Conservation (phyloP, 2,329 filamentous ascomycete species). For the Exophiala mesophila region DNA sequence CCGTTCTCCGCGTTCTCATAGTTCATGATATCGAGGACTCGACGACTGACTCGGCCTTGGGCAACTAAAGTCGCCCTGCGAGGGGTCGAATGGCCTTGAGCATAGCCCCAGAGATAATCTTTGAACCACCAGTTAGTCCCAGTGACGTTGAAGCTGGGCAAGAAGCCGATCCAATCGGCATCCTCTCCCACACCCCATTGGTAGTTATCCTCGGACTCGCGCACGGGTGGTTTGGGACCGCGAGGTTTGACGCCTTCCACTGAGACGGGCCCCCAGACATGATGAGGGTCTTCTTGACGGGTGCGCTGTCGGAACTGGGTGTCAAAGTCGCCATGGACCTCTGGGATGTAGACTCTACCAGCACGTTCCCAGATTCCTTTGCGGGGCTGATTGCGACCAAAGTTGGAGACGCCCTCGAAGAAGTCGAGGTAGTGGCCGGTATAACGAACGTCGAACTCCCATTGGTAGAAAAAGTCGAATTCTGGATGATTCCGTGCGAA, state of each 20-base stretch:
- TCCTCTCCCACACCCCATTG: constrained; percentile 73
- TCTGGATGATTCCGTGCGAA: constrained; percentile 72
- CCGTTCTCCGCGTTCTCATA: constrained; percentile 63
- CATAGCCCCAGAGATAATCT: constrained; percentile 35
- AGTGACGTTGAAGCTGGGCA: constrained; percentile 72
- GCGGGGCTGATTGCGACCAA: constrained; percentile 50
- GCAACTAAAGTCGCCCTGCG: constrained; percentile 74
- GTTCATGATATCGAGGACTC: constrained; percentile 71
- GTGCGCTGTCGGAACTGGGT: constrained; percentile 24
- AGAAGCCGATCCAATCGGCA: constrained; percentile 67
- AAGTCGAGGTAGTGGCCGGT: constrained; percentile 80
- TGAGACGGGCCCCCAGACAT: constrained; percentile 61
- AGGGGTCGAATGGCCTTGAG: constrained; percentile 53
- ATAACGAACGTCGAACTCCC: constrained; percentile 77
- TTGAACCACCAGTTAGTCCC: constrained; percentile 62
- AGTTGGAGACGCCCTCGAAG: constrained; percentile 58
- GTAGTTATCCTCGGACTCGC: constrained; percentile 59
- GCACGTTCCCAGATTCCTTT: constrained; percentile 57
- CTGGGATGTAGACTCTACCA: constrained; percentile 52
- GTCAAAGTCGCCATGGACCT: constrained; percentile 47
- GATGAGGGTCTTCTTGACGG: constrained; percentile 25
- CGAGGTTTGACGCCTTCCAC: constrained; percentile 56
- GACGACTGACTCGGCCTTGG: constrained; percentile 67
- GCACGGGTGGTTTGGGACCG: constrained; percentile 59
- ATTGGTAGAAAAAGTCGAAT: constrained; percentile 80